Base-by-base conservation (phyloP, 2,329 filamentous ascomycete species). In the Coniella vitis region DNA sequence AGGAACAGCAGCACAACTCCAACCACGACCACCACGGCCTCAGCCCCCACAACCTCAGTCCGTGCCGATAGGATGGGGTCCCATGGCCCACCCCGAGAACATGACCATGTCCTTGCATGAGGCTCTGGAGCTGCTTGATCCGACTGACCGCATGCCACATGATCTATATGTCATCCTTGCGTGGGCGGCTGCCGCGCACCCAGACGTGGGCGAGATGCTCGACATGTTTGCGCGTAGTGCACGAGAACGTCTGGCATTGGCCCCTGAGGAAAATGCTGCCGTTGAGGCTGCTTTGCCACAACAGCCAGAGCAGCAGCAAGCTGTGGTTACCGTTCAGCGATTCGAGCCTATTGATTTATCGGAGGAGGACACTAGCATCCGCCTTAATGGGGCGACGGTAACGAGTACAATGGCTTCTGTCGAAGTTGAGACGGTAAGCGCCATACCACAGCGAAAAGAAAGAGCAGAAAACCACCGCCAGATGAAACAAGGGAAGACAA, bases 161-260 rank as follows among this genome's bases (percentile, higher is more conserved):
- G 45, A 48, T 20, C 39, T 48, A 2, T 51, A 51, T 13, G 25
- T 22, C 13, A 47, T 48, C 38, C 39, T 48, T 22, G 41, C 37
- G 3, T 51, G 44, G 16, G 36, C 49, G 17, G 49, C 44, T 8
- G 49, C 45, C 4, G 48, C 49, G 14, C 49, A 48, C 35, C 34
- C 45, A 13, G 49, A 48, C 39, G 49, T 51, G 20, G 49, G 38
- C 19, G 19, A 44, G 34, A 48, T 51, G 49, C 21, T 51, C 21
- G 36, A 51, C 45, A 45, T 29, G 7, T 48, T 48, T 36, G 49
- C 49, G 16, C 35, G 45, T 31, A 2, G n/a, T 7, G 38, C 38
- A 22, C 40, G 35, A 7, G 31, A 47, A 8, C 19, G 38, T 1
- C 13, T 50, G 12, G 1, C 36, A 9, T 12, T 13, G n/a, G n/a